These are phyloP conservation scores for Phragmites australis DNA, from an alignment of 176 grass and related monocot genomes.

Conservation along the genomic window DNA sequence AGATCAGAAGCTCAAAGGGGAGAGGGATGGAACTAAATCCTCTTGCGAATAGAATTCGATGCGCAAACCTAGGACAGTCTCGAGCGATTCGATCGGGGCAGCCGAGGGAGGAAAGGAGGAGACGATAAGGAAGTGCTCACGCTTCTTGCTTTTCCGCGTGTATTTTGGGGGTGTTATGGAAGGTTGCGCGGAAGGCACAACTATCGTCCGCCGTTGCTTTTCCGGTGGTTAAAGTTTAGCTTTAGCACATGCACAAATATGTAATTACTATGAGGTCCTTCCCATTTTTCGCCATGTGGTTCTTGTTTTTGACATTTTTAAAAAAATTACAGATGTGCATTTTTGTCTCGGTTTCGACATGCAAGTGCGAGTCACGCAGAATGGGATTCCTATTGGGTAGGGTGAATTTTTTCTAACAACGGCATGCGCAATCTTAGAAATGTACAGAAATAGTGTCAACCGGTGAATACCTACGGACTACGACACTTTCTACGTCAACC, in stretches of 20 bases:
- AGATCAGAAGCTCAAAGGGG: background rate
- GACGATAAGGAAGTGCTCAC: constrained; percentile 37
- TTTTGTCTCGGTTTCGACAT: background rate
- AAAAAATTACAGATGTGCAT: too few relatives aligned
- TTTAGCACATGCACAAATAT: background rate
- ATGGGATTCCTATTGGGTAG: background rate
- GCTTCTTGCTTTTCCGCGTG: constrained; percentile 33
- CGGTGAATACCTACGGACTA: too few relatives aligned
- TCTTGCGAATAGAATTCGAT: constrained; percentile 1
- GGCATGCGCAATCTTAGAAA: background rate
- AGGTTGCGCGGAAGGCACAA: constrained; percentile 55
- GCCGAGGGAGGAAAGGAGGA: background rate
- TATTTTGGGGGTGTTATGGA: constrained; percentile 52
- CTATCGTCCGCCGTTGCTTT: constrained; percentile 23
- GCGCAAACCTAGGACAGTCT: constrained; percentile 23
- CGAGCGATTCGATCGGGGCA: constrained; percentile 46
- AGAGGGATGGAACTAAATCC: background rate
- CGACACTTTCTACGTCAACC: too few relatives aligned
- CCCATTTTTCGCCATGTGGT: background rate
- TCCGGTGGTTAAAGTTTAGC: constrained; percentile 19
- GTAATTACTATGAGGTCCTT: constrained; percentile 28
- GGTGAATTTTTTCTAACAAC: background rate
- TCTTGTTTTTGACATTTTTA: background rate
- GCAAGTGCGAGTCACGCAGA: background rate
- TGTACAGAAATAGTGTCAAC: too few relatives aligned